phyloP scores from a whole-genome alignment of 2,329 filamentous ascomycete genomes.

The Trichophyton verrucosum region DNA sequence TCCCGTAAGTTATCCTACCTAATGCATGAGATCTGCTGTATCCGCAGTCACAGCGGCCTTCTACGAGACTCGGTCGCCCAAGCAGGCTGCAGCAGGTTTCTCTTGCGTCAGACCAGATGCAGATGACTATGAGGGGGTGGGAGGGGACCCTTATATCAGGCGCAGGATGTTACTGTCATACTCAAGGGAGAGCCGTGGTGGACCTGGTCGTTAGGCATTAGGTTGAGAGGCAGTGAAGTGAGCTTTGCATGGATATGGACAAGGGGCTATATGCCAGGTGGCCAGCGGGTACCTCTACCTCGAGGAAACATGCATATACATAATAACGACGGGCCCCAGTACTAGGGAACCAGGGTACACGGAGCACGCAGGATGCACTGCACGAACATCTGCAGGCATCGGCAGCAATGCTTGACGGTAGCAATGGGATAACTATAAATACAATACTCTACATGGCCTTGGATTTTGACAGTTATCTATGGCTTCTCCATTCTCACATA shows the following conservation, averaged over 20 bases:
- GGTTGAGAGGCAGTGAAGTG: constrained; percentile 16
- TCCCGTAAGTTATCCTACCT: constrained; percentile 26
- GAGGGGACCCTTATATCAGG: constrained; percentile 37
- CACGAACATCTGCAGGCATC: constrained; percentile 28
- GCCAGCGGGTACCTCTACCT: constrained; percentile 44
- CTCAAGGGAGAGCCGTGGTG: constrained; percentile 37
- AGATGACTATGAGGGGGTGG: constrained; percentile 42
- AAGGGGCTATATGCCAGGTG: constrained; percentile 30
- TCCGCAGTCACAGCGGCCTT: constrained; percentile 37
- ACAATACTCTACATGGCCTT: neutral
- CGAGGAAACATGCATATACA: constrained; percentile 40
- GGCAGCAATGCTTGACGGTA: constrained; percentile 37
- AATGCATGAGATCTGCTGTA: constrained; percentile 37
- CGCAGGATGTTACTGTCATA: constrained; percentile 33
- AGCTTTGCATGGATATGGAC: too few species aligned
- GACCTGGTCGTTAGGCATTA: constrained; percentile 36
- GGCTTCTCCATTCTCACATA: constrained; percentile 31
- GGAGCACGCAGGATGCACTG: constrained; percentile 42
- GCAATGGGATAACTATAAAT: neutral
- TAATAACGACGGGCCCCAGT: constrained; percentile 20
- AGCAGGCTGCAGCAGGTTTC: constrained; percentile 42
- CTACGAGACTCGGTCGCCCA: constrained; percentile 30
- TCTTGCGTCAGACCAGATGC: constrained; percentile 35
- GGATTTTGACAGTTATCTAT: constrained; percentile 23
- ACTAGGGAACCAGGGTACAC: constrained; percentile 42